A percentile compares a stretch with the other conserved stretches of the same genome.
Conservation (phyloP, 805 yeast genomes). For the Lipomyces sp. region DNA sequence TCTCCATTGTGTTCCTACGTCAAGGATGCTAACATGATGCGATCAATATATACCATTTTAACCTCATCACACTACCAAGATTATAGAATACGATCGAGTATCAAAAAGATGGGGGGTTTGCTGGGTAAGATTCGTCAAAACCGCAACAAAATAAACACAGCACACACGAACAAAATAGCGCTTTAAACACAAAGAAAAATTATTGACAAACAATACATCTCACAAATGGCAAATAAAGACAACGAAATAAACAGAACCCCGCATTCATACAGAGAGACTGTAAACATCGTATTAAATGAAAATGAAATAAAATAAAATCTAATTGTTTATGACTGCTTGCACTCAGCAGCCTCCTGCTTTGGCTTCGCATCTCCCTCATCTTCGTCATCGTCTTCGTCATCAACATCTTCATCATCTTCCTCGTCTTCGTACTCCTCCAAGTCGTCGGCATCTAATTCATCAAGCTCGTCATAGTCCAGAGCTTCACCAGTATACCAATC, state of each 20-base stretch:
- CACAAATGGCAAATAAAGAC: not conserved
- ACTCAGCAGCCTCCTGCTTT: conserved; percentile 62
- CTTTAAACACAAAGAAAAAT: not conserved
- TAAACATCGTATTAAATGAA: not conserved
- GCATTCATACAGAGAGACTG: not conserved
- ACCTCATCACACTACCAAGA: not conserved
- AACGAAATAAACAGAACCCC: not conserved
- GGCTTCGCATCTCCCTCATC: conserved; percentile 50
- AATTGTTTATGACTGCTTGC: conserved; percentile 54
- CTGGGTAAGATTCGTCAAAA: not conserved
- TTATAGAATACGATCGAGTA: not conserved
- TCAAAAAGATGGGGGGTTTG: not conserved
- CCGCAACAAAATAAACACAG: not conserved
- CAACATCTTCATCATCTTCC: conserved; percentile 60
- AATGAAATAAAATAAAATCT: not conserved
- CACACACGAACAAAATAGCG: not conserved
- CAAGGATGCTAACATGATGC: too few species aligned
- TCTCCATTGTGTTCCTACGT: too few species aligned
- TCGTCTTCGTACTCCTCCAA: conserved; percentile 66
- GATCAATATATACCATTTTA: conserved; percentile 1
- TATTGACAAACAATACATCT: not conserved
- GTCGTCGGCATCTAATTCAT: conserved; percentile 63
- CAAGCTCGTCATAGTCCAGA: conserved; percentile 72
- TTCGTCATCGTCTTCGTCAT: conserved; percentile 49
- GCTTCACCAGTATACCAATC: conserved; percentile 99